Evolutionary conservation across 108 stramenopile species (phyloP).

Genomic region (Cyclotella choctawhatcheeana): DNA sequence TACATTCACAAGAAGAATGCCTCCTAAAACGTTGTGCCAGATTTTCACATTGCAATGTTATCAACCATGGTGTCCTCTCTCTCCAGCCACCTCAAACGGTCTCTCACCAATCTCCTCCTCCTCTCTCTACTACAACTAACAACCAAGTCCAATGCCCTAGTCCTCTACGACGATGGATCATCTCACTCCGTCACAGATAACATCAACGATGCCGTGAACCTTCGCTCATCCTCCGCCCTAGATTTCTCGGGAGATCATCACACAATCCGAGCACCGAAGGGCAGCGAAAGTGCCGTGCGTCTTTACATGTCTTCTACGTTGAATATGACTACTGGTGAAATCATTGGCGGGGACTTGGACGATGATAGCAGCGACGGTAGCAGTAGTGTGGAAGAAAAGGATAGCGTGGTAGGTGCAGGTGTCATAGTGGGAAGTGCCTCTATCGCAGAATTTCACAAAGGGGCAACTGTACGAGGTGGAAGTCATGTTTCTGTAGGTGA

Average conservation of each 20-base stretch:
- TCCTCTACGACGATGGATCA: constrained; percentile 23
- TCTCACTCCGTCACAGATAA: constrained; percentile 6
- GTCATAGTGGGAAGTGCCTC: constrained; percentile 27
- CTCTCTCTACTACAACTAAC: not conserved
- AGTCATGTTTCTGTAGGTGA: constrained; percentile 15
- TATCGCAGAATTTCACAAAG: constrained; percentile 10
- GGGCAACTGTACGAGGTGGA: constrained; percentile 28
- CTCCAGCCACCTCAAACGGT: not conserved
- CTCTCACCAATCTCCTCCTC: constrained; percentile 8
- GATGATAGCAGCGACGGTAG: not conserved
- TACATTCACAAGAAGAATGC: too few species aligned
- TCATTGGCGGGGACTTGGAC: constrained; percentile 17
- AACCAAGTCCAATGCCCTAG: not conserved
- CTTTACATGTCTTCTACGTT: constrained; percentile 28
- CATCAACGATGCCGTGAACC: constrained; percentile 22
- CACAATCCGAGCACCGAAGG: constrained; percentile 19
- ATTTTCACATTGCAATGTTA: not conserved
- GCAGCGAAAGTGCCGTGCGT: constrained; percentile 24
- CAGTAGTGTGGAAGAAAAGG: not conserved
- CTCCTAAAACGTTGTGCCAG: too few species aligned
- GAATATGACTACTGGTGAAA: constrained; percentile 20
- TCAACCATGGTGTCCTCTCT: not conserved
- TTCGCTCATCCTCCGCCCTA: constrained; percentile 16
- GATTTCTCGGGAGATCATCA: constrained; percentile 4
- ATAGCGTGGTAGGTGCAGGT: constrained; percentile 6